These are phyloP conservation scores for Sphagnum tenellum DNA, from an alignment of 225 moss, liverwort and hornwort genomes.

Conservation along the genomic window DNA sequence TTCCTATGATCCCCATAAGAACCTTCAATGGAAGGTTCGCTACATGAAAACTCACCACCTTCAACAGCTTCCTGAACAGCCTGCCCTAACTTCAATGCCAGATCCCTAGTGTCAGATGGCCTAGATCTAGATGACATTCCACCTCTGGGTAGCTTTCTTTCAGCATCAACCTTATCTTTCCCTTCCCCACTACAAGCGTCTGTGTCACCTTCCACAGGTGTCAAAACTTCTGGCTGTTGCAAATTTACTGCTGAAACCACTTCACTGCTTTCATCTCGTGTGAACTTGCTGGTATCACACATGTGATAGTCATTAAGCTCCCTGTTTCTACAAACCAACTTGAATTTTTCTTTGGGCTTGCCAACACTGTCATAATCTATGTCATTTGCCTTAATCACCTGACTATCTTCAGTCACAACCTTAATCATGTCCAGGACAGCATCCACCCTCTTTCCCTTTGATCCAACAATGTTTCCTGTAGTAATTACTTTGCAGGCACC, in stretches of 20 bases:
- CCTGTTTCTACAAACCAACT: conserved; percentile 4
- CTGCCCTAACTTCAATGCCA: no score
- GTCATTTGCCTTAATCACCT: not conserved
- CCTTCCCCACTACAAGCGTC: no score
- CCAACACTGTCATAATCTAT: not conserved
- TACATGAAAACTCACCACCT: not conserved
- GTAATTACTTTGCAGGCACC: conserved; percentile 8
- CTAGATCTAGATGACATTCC: no score
- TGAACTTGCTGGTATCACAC: no score
- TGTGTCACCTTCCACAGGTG: not conserved
- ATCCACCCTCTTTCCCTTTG: conserved; percentile 1
- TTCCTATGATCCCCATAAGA: conserved; percentile 22
- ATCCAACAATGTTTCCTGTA: conserved; percentile 3
- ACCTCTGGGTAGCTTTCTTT: no score
- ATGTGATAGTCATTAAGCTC: no score
- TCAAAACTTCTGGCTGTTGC: not conserved
- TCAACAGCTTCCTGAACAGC: no score
- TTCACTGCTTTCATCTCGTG: no score
- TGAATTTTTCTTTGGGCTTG: no score
- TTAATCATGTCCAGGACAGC: not conserved
- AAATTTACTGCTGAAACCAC: no score
- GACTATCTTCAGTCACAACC: not conserved
- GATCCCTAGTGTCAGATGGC: no score
- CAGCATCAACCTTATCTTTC: no score
- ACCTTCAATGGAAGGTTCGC: conserved; percentile 25